A percentile compares a stretch with the other conserved stretches of the same genome.
Conservation (phyloP, 345 rosid genomes). For the Durio zibethinus region DNA sequence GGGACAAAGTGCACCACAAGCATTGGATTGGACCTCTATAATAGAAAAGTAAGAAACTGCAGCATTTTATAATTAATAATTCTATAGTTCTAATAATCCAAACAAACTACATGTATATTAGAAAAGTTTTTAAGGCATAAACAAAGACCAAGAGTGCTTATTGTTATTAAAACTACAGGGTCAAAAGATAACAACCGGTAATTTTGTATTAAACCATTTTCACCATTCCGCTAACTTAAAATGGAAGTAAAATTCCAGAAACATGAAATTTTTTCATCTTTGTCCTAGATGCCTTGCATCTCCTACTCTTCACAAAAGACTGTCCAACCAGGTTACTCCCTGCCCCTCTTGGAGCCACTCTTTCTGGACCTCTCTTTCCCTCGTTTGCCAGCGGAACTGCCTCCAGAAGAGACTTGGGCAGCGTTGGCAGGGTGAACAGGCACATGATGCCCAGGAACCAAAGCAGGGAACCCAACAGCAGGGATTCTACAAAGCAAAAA, state of each 20-base stretch:
- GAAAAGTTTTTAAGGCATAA: background rate
- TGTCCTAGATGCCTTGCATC: conserved; percentile 71
- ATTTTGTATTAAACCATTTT: background rate
- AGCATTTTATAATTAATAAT: background rate
- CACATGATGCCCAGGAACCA: conserved; percentile 88
- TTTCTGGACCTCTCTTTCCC: conserved; percentile 41
- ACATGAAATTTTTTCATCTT: conserved; percentile 41
- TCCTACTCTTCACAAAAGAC: conserved; percentile 33
- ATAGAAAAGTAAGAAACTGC: background rate
- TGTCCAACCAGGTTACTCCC: conserved; percentile 34
- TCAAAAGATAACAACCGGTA: background rate
- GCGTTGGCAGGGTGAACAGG: conserved; percentile 47
- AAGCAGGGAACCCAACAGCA: conserved; percentile 99
- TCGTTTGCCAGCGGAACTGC: conserved; percentile 29
- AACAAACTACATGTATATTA: background rate
- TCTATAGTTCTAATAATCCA: background rate
- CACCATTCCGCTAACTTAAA: background rate
- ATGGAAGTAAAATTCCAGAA: conserved; percentile 17
- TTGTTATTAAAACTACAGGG: background rate
- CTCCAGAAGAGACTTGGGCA: conserved; percentile 36
- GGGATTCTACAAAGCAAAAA: conserved; percentile 72
- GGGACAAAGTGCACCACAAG: background rate
- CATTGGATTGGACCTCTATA: background rate
- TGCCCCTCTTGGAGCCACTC: conserved; percentile 50
- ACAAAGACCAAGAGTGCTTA: background rate